Base-by-base conservation (phyloP, 2,329 filamentous ascomycete species). In the Aspergillus clavatus region DNA sequence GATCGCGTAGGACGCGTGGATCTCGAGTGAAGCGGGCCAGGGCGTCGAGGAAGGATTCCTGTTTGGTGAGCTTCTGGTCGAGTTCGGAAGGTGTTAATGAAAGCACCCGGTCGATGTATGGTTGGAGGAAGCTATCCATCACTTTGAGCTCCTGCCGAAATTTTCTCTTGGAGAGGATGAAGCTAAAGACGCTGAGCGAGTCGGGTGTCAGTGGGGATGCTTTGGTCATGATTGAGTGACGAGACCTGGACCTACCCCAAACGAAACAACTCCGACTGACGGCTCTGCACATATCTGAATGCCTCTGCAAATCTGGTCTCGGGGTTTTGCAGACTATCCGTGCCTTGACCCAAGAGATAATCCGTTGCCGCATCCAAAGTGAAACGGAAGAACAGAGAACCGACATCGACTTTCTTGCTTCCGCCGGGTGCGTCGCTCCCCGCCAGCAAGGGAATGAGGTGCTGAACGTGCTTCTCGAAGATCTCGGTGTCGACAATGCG, bases 311-410 rank as follows among this genome's bases (percentile, higher is more conserved):
- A 95, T 14, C 79, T 74, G 11, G 84, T 80, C 31, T 79, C 75
- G 1, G 84, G 81, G 35, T 83, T 81, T 29, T 71, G 66, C 26
- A 77, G 53, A 57, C 77, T 81, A 27, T 77, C 81, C 19, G 90
- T 84, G 52, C 86, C 84, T 45, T 82, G 74, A 3, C 90, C 90
- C 0, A 95, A 77, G 27, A 96, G 72, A 63, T 95, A 95, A 58
- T 93, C 86, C 1, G 89, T 95, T 2, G 87, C 82, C 6, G 87
- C 84, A 62, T 95, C 89, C 14, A 96, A 75, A 0, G 88, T 90
- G 62, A 83, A 89, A 18, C 87, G 78, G 71, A 88, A 94, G 68
- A 95, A 84, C 39, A 95, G 71, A 47, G 90, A 83, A 45, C 80
- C 78, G 7, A 91, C 78, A 56, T 94, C 84, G 23, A 95, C 73